phyloP scores from a whole-genome alignment of 2,329 filamentous ascomycete species.

The Ophiostoma piceae region DNA sequence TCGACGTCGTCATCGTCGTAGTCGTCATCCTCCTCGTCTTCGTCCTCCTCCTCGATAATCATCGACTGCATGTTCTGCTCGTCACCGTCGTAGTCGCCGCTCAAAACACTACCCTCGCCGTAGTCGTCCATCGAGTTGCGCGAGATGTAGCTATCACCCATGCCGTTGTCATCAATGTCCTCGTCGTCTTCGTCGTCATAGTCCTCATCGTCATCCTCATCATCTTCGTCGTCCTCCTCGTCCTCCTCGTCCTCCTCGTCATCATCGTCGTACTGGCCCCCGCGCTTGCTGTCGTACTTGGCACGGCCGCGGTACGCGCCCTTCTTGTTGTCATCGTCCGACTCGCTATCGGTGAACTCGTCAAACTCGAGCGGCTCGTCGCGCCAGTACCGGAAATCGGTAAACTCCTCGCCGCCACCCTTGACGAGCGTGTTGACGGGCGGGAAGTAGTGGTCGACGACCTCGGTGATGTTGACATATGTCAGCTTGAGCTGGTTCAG shows the following conservation, averaged over 20 bases:
- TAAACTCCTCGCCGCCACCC: slow-evolving; percentile 88
- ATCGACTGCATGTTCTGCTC: slow-evolving; percentile 40
- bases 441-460: slow-evolving; percentile 97
- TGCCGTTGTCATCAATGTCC: slow-evolving; percentile 42
- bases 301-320: slow-evolving; percentile 8
- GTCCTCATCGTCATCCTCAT: slow-evolving; percentile 41
- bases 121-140: slow-evolving; percentile 36
- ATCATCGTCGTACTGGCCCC: slow-evolving; percentile 23
- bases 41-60: slow-evolving; percentile 37
- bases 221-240: slow-evolving; percentile 39
- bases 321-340: slow-evolving; percentile 42
- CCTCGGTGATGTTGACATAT: slow-evolving; percentile 93
- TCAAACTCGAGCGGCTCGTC: slow-evolving; percentile 76
- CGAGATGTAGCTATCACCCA: slow-evolving; percentile 43
- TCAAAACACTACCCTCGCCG: slow-evolving; percentile 40
- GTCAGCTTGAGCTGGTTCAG: slow-evolving; percentile 94
- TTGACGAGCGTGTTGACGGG: slow-evolving; percentile 81
- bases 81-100: slow-evolving; percentile 42
- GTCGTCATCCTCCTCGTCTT: slow-evolving; percentile 35
- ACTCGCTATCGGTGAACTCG: slow-evolving; percentile 82
- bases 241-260: slow-evolving; percentile 36
- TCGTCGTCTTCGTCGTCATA: slow-evolving; percentile 38
- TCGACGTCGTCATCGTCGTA: slow-evolving; percentile 42
- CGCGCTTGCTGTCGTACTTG: slow-evolving; percentile 16
- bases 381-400: slow-evolving; percentile 96